Base-by-base conservation (phyloP, 2,329 filamentous ascomycete species). In the Knufia fluminis region DNA sequence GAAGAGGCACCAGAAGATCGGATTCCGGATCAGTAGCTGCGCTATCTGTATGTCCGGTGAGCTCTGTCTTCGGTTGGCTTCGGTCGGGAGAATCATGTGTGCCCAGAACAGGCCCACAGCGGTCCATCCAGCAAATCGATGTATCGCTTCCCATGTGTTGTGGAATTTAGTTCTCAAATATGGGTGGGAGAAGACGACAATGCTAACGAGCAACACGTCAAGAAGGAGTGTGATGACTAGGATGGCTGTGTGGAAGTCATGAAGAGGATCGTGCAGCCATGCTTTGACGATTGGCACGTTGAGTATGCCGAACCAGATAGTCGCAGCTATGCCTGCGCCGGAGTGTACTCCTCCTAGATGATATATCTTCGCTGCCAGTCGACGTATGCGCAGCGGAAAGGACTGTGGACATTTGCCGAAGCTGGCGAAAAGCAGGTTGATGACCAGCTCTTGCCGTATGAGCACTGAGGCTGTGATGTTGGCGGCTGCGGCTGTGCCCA, bases 111-210 rank as follows among this genome's bases (percentile, higher is more conserved):
- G 66, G 1, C 66, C 70, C 4, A 88, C 69, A 8, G 78, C 71
- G 9, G 74, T 71, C 85, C 85, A 89, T n/a, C 83, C 85, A 3
- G 75, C 75, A 63, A 85, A 88, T 42, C 85, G 81, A 65, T 89
- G 85, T 41, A 76, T 76, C 42, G 77, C 66, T 67, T 89, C 85
- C 61, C 87, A 89, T 50, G 74, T 64, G 64, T 89, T 77, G 68
- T 89, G 85, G 54, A 74, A 71, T 41, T 71, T 74, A 56, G 73
- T 70, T 19, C 85, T 79, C 56, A 88, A 71, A 8, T 64, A 62
- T 2, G 85, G 85, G 62, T 82, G 75, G 1, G 85, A 81, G 46
- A 80, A 76, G 41, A 70, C 66, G 45, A 85, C 71, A 59, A 88
- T 82, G 33, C 69, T 60, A 49, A 77, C 59, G 56, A 85, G 71